Conservation (phyloP, 768 basidiomycete genomes). For the Rhizopogon sp. region DNA sequence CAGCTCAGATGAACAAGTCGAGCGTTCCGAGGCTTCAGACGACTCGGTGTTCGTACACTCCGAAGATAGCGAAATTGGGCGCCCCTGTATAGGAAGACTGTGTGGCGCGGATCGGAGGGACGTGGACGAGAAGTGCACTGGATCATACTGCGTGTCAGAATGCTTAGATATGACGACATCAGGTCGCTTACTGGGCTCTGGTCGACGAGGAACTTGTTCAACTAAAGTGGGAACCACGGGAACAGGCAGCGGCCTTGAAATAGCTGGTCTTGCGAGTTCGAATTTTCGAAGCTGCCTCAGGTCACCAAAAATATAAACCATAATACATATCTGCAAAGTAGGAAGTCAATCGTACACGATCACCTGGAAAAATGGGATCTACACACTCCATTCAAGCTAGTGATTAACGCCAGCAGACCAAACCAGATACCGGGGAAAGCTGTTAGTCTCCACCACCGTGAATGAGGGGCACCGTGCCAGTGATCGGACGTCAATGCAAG, state of each 20-base stretch:
- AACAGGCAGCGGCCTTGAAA: slow-evolving; percentile 39
- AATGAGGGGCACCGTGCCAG: slow-evolving; percentile 24
- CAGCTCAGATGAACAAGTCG: slow-evolving; percentile 8
- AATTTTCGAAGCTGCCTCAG: slow-evolving; percentile 73
- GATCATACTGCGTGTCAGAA: background rate
- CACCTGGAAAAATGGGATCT: background rate
- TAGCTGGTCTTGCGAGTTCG: slow-evolving; percentile 66
- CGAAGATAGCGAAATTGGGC: slow-evolving; percentile 8
- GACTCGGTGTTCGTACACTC: slow-evolving; percentile 1
- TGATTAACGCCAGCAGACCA: slow-evolving; percentile 55
- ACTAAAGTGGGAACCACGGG: slow-evolving; percentile 8
- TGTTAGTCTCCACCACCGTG: slow-evolving; percentile 51
- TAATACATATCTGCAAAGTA: slow-evolving; percentile 50
- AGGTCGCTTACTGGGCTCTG: background rate
- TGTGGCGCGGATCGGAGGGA: slow-evolving; percentile 10
- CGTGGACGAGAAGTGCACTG: slow-evolving; percentile 5
- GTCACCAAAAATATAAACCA: slow-evolving; percentile 78
- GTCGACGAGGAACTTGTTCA: slow-evolving; percentile 6
- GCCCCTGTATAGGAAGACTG: background rate
- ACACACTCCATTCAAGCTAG: slow-evolving; percentile 62
- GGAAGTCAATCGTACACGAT: background rate
- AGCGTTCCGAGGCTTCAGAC: slow-evolving; percentile 15
- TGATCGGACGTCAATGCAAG: slow-evolving; percentile 43
- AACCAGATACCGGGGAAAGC: slow-evolving; percentile 70
- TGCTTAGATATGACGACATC: background rate